Base-by-base conservation (phyloP, 805 yeast genomes). In the Metschnikowia continentalis region DNA sequence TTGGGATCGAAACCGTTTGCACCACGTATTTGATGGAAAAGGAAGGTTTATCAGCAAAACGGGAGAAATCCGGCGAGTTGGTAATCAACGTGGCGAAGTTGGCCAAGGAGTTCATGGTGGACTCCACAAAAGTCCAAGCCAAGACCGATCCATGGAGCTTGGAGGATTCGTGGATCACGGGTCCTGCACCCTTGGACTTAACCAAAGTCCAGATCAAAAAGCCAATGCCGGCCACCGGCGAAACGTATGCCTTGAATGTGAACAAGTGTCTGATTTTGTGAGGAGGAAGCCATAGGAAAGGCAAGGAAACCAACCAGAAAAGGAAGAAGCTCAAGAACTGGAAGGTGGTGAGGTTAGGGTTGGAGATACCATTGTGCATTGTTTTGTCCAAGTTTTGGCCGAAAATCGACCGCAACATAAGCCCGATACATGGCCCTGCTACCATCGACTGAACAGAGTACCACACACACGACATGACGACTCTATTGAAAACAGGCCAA, bases 401-500 rank as follows among this genome's bases (percentile, higher is more conserved):
- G 49, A 72, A 90, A 40, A 90, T 82, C 2, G 96, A 74, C 55
- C 80, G 74, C 51, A 90, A 71, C 92, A 90, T 87, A 20, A 59
- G 55, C 15, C 59, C 57, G 80, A 90, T 82, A 71, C 95, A 86
- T 54, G 89, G 81, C 32, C 92, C 95, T 49, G 95, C 94, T 51
- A 91, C 78, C 77, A 90, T 86, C 20, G 87, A 77, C 64, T 90
- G 96, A 30, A 88, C 94, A 30, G 94, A 83, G 62, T 85, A 89
- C 97, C 97, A 90, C 46, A 90, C 82, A 57, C 82, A 78, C 32
- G 90, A 86, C 89, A 90, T 86, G 10, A 87, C 91, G 36, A 88
- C 92, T 70, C 97, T 80, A 69, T 90, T 90, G 47, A 90, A 61
- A 42, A 90, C 83, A 4, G 96, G 96, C 96, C 95, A 90, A 52